Conservation (phyloP, 164 flowering plant species). For the Cinnamomum micranthum region DNA sequence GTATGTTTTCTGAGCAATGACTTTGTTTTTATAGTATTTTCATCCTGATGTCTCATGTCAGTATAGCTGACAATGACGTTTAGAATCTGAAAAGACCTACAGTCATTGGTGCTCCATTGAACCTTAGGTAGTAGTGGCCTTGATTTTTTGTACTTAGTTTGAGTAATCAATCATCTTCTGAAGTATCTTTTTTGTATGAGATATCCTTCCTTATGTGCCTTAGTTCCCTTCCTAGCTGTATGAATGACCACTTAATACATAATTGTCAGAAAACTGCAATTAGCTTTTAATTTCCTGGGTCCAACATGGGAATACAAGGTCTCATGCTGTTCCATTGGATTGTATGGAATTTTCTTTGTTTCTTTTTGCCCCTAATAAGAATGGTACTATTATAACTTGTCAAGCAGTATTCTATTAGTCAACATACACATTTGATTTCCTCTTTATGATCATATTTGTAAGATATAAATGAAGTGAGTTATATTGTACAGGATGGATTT, state of each 20-base stretch:
- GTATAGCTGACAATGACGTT: not conserved
- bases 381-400: not conserved
- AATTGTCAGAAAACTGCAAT: too few species aligned
- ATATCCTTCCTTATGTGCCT: too few species aligned
- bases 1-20: not conserved
- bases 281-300: too few species aligned
- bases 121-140: not conserved
- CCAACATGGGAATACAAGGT: too few species aligned
- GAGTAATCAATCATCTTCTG: too few species aligned
- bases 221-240: too few species aligned
- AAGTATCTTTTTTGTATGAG: too few species aligned
- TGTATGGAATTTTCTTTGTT: not conserved
- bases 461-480: slow-evolving; percentile 12
- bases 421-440: not conserved
- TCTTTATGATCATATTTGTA: not conserved
- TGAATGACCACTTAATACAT: too few species aligned
- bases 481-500: slow-evolving; percentile 76
- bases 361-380: not conserved
- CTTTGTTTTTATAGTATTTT: not conserved
- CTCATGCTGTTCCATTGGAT: not conserved
- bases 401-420: not conserved
- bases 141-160: too few species aligned
- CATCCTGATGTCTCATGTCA: not conserved
- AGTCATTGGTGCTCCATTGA: not conserved
- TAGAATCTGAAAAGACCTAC: not conserved